Evolutionary conservation across 306 rosid genomes (phyloP).

Genomic region (Lathyrus aphaca): DNA sequence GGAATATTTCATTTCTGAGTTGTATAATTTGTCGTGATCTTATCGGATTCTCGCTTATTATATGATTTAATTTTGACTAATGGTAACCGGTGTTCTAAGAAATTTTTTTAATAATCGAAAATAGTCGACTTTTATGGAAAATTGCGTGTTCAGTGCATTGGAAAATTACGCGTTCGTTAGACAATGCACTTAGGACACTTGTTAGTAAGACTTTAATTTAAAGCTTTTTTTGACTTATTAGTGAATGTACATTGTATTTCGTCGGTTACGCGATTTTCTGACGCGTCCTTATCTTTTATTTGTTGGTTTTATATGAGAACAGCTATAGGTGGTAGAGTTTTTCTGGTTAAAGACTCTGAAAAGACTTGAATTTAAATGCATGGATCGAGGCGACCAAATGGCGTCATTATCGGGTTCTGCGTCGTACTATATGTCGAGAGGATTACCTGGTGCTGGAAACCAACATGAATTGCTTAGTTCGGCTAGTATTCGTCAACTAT

Average conservation of each 20-base stretch:
- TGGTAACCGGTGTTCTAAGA: too few species aligned
- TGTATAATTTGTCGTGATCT: constrained; percentile 16
- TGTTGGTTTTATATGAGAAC: constrained; percentile 45
- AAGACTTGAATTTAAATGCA: constrained; percentile 62
- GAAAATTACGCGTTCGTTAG: neutral
- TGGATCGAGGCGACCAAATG: constrained; percentile 97
- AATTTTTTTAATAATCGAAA: too few species aligned
- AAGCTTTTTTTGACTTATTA: constrained; percentile 7
- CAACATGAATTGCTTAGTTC: constrained; percentile 62
- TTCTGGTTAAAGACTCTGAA: constrained; percentile 34
- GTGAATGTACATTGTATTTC: constrained; percentile 31
- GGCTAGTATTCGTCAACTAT: constrained; percentile 55
- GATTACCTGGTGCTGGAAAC: constrained; percentile 65
- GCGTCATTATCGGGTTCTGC: constrained; percentile 74
- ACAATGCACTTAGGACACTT: too few species aligned
- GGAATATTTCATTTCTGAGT: constrained; percentile 26
- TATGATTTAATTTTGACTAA: too few species aligned
- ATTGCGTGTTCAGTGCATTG: neutral
- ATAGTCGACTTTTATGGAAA: neutral
- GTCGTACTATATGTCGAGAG: constrained; percentile 78
- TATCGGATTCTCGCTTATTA: too few species aligned
- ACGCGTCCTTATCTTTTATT: constrained; percentile 25
- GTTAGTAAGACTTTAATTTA: neutral
- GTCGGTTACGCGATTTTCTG: constrained; percentile 33
- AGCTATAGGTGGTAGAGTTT: constrained; percentile 40